Evolutionary conservation across 129 eudicot genomes (phyloP).

Genomic region (Flaveria ramosissima): DNA sequence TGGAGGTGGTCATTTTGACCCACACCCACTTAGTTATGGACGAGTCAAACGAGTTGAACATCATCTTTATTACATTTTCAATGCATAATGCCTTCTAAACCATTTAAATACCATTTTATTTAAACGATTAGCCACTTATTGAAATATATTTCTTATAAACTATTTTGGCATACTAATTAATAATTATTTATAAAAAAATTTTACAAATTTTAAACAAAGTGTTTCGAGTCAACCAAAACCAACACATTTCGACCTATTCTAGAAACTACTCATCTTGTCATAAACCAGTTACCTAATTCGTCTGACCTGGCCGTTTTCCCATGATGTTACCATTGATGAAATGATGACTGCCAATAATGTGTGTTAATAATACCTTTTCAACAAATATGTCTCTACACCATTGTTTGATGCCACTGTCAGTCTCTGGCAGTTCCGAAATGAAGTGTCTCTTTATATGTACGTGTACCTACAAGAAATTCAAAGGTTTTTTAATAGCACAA

Average conservation of each 20-base stretch:
- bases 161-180: background rate
- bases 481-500: background rate
- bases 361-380: slow-evolving; percentile 55
- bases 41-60: slow-evolving; percentile 1
- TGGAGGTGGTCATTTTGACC: background rate
- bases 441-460: slow-evolving; percentile 70
- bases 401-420: slow-evolving; percentile 57
- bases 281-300: background rate
- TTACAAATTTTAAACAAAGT: background rate
- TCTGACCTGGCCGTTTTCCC: background rate
- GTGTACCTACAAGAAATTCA: slow-evolving; percentile 54
- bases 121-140: background rate
- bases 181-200: background rate
- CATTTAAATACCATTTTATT: background rate
- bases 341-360: background rate
- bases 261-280: background rate
- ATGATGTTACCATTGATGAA: background rate
- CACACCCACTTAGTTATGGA: background rate
- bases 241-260: background rate
- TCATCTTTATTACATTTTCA: background rate
- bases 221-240: background rate
- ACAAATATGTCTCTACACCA: slow-evolving; percentile 83
- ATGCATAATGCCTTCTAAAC: background rate
- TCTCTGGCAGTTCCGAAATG: slow-evolving; percentile 68
- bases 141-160: background rate